Conservation (phyloP, 805 yeast species). For the Lachancea fermentati region DNA sequence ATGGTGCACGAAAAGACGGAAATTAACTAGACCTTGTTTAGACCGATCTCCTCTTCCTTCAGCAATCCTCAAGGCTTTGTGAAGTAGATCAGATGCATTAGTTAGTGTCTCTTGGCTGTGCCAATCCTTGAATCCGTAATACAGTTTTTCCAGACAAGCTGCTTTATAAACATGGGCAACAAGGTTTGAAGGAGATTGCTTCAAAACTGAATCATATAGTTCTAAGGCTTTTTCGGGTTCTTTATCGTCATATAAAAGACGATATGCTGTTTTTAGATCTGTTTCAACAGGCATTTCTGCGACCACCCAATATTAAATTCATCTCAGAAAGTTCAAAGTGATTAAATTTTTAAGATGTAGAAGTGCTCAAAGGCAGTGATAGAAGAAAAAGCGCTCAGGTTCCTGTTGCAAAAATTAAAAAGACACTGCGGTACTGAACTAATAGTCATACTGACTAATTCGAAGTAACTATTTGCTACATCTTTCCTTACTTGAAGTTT, state of each 20-base stretch:
- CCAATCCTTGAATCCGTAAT: conserved; percentile 34
- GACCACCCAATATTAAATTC: neutral
- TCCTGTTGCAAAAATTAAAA: too few relatives aligned
- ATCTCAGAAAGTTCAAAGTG: neutral
- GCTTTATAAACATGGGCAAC: conserved; percentile 45
- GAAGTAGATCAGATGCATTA: conserved; percentile 32
- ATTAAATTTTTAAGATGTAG: too few relatives aligned
- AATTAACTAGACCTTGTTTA: conserved; percentile 44
- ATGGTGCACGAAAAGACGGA: conserved; percentile 43
- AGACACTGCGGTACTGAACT: too few relatives aligned
- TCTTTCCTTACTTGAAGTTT: too few relatives aligned
- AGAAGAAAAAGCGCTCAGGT: too few relatives aligned
- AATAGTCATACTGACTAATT: too few relatives aligned
- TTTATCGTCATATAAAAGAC: conserved; percentile 40
- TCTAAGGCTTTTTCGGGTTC: conserved; percentile 43
- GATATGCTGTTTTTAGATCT: conserved; percentile 40
- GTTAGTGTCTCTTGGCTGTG: conserved; percentile 39
- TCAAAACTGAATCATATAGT: conserved; percentile 36
- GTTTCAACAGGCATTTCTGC: conserved; percentile 24
- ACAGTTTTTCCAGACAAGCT: conserved; percentile 42
- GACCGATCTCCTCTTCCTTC: conserved; percentile 40
- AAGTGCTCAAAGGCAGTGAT: too few relatives aligned
- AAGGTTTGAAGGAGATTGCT: conserved; percentile 41
- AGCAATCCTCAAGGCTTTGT: conserved; percentile 42
- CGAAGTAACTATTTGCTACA: too few relatives aligned